Evolutionary conservation across 805 yeast genomes (phyloP).

Genomic region (Huiozyma sinensis): DNA sequence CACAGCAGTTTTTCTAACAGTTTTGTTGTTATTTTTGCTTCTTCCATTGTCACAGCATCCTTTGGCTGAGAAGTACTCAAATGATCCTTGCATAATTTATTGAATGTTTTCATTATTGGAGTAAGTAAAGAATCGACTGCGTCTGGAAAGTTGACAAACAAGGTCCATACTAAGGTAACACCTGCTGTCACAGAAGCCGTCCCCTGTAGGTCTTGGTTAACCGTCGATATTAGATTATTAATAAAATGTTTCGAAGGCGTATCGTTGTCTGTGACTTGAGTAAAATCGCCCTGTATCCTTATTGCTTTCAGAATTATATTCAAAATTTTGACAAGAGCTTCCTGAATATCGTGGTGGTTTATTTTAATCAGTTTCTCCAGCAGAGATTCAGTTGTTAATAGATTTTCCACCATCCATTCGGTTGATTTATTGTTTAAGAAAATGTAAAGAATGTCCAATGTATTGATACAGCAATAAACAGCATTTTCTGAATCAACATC

Average conservation of each 20-base stretch:
- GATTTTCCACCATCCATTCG: conserved; percentile 68
- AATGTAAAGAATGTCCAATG: conserved; percentile 78
- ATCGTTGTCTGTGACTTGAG: conserved; percentile 43
- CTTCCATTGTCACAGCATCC: conserved; percentile 42
- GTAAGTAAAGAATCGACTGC: conserved; percentile 68
- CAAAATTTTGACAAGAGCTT: conserved; percentile 66
- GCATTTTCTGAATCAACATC: conserved; percentile 62
- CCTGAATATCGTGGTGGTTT: conserved; percentile 80
- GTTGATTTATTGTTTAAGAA: conserved; percentile 68
- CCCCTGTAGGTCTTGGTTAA: conserved; percentile 65
- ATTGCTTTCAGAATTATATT: conserved; percentile 60
- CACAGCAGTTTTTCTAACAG: conserved; percentile 67
- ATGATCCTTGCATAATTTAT: conserved; percentile 83
- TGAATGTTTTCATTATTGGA: conserved; percentile 73
- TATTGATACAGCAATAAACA: conserved; percentile 75
- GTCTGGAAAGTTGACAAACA: conserved; percentile 64
- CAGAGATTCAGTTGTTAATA: conserved; percentile 57
- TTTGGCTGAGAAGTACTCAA: conserved; percentile 41
- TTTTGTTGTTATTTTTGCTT: conserved; percentile 69
- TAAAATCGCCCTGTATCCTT: conserved; percentile 30
- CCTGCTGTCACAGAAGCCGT: conserved; percentile 80
- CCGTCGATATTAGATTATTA: conserved; percentile 48
- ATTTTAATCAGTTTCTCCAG: conserved; percentile 74
- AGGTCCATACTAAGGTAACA: conserved; percentile 70
- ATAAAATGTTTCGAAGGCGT: conserved; percentile 58